These are phyloP conservation scores for Fusarium sororula DNA, from an alignment of 2,329 filamentous ascomycete genomes.

Conservation along the genomic window DNA sequence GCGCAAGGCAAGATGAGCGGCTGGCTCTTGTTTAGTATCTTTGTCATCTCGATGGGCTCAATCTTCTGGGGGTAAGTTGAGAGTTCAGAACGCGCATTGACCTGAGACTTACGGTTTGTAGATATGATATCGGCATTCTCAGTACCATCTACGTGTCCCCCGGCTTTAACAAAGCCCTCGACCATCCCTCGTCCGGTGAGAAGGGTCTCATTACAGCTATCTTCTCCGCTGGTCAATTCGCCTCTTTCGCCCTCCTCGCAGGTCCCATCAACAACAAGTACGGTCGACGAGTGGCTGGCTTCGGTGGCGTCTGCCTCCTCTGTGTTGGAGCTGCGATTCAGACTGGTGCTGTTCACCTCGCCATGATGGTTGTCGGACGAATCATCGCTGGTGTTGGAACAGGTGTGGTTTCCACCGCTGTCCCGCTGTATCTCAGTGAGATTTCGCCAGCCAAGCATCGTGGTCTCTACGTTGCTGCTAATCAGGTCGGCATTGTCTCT, in stretches of 20 bases:
- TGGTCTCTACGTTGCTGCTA: conserved; percentile 17
- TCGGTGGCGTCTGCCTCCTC: conserved; percentile 3
- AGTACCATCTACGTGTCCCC: conserved; percentile 16
- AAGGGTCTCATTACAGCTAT: conserved; percentile 17
- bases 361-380: conserved; percentile 14
- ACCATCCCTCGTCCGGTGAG: not conserved
- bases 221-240: conserved; percentile 11
- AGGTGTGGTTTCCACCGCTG: conserved; percentile 3
- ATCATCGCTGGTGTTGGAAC: conserved; percentile 16
- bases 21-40: conserved; percentile 15
- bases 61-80: conserved; percentile 14
- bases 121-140: conserved; percentile 17
- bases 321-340: conserved; percentile 15
- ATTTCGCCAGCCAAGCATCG: conserved; percentile 11
- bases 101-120: not conserved
- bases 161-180: conserved; percentile 11
- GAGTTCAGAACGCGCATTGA: fast-evolving
- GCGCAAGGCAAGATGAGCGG: conserved; percentile 15
- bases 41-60: conserved; percentile 13
- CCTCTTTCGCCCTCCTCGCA: conserved; percentile 1
- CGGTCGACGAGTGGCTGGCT: conserved; percentile 4
- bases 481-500: conserved; percentile 13
- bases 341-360: conserved; percentile 16
- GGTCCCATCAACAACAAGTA: conserved; percentile 7
- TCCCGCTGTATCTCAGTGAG: conserved; percentile 13